Evolutionary conservation across 345 rosid genomes (phyloP).

Genomic region (Citrus reticulata): DNA sequence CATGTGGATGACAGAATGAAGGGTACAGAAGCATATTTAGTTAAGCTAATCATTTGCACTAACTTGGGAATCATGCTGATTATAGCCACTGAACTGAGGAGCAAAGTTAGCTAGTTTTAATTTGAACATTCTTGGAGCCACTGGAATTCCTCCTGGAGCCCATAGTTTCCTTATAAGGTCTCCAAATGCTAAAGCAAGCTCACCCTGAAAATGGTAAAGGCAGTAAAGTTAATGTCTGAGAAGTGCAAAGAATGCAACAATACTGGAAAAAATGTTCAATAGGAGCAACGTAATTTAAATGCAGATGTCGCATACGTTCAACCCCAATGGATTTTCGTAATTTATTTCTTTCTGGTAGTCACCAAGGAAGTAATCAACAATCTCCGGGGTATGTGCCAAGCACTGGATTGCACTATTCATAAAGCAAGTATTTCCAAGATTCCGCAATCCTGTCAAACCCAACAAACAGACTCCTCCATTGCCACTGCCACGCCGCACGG

Average conservation of each 20-base stretch:
- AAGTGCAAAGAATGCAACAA: neutral
- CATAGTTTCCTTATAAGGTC: conserved; percentile 60
- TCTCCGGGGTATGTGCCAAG: conserved; percentile 59
- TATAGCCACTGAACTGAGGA: conserved; percentile 66
- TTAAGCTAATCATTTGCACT: conserved; percentile 18
- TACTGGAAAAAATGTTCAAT: neutral
- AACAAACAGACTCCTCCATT: conserved; percentile 32
- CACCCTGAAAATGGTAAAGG: conserved; percentile 41
- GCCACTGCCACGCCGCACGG: conserved; percentile 21
- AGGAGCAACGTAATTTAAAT: neutral
- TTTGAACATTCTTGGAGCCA: conserved; percentile 63
- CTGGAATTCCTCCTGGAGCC: conserved; percentile 54
- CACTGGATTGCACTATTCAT: conserved; percentile 77
- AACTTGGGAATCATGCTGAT: conserved; percentile 80
- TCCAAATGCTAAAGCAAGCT: conserved; percentile 67
- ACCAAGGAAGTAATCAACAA: conserved; percentile 71
- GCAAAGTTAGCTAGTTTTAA: conserved; percentile 61
- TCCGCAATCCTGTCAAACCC: conserved; percentile 63
- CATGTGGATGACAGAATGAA: neutral
- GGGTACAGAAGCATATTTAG: neutral
- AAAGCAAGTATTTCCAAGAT: conserved; percentile 78
- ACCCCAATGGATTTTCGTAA: conserved; percentile 55
- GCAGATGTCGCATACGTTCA: conserved; percentile 36
- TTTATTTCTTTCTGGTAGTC: conserved; percentile 59
- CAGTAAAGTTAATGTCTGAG: neutral